Base-by-base conservation (phyloP, 1,139 yeast species). In the Zygosaccharomyces sapae region DNA sequence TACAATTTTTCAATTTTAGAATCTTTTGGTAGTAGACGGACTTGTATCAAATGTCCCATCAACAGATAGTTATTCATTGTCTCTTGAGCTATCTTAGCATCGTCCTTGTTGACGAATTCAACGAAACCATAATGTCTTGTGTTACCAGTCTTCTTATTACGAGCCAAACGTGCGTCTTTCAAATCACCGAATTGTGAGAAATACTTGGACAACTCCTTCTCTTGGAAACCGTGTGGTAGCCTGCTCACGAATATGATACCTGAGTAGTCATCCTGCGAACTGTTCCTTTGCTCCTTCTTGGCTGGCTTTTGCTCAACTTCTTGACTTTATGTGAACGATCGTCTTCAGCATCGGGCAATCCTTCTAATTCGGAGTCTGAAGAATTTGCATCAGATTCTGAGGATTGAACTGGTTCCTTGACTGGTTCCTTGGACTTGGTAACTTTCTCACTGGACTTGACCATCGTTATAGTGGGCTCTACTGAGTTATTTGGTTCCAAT, bases 1-100 rank as follows among this genome's bases (percentile, higher is more conserved):
- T 75, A 77, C 81, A 90, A 79, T 61, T 83, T 79, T 46, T 79
- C 80, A 53, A 77, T 69, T 51, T 72, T 72, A 47, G 77, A 75
- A 45, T 74, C 77, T 69, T 61, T 62, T 34, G 64, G 65, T 42
- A 76, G 75, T 54, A 73, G 72, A 63, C 74, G 77, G 60, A 79
- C 92, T 73, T 79, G 83, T 65, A 79, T 76, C 55, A 90, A 78
- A 67, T 90, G 97, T 9, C 95, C 95, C 70, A 86, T 83, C 47
- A 92, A 69, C 55, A 92, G 75, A 63, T 92, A 92, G 69, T 92
- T 92, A 70, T 92, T 83, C 98, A 92, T 92, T 44, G 97, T 82
- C 58, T 92, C 97, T 53, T 86, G 86, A 1, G 96, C 98, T 51
- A 89, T 75, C 56, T 80, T 77, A 44, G 97, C 97, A 50, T 86